These are phyloP conservation scores for Trypanosoma mega DNA, from an alignment of 208 protist species.

Conservation along the genomic window DNA sequence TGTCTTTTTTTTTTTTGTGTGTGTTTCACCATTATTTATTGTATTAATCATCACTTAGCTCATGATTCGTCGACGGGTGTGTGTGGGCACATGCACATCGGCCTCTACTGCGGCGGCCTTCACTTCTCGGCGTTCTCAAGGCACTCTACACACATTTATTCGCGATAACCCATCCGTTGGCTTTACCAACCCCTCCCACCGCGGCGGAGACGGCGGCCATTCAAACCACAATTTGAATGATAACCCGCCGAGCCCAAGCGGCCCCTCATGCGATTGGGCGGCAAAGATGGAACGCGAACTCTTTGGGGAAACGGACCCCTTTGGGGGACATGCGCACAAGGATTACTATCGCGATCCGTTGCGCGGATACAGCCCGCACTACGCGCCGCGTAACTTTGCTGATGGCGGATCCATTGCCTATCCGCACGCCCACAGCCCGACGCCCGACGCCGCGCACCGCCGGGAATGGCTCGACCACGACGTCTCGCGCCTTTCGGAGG, in stretches of 20 bases:
- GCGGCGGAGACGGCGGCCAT: background rate
- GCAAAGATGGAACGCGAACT: constrained; percentile 74
- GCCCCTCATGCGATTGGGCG: constrained; percentile 44
- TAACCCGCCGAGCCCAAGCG: background rate
- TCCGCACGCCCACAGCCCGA: constrained; percentile 39
- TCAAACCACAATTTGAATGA: background rate
- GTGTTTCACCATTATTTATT: background rate
- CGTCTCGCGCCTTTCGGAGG: constrained; percentile 26
- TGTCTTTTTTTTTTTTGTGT: constrained; percentile 15
- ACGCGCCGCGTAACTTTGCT: constrained; percentile 85
- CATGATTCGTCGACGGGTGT: constrained; percentile 27
- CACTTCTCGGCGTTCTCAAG: constrained; percentile 6
- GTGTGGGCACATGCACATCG: background rate
- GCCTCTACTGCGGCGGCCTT: background rate
- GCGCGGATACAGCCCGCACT: constrained; percentile 72
- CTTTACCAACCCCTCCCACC: background rate
- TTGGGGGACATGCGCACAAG: constrained; percentile 78
- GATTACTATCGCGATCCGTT: constrained; percentile 87
- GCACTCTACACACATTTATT: constrained; percentile 52
- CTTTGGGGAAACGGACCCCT: constrained; percentile 59
- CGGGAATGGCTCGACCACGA: constrained; percentile 68
- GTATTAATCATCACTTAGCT: no score
- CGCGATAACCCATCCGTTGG: constrained; percentile 25
- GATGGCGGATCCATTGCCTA: constrained; percentile 64
- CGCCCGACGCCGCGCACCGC: constrained; percentile 36